Base-by-base conservation (phyloP, 2,329 filamentous ascomycete genomes). In the Gyromitra esculenta region DNA sequence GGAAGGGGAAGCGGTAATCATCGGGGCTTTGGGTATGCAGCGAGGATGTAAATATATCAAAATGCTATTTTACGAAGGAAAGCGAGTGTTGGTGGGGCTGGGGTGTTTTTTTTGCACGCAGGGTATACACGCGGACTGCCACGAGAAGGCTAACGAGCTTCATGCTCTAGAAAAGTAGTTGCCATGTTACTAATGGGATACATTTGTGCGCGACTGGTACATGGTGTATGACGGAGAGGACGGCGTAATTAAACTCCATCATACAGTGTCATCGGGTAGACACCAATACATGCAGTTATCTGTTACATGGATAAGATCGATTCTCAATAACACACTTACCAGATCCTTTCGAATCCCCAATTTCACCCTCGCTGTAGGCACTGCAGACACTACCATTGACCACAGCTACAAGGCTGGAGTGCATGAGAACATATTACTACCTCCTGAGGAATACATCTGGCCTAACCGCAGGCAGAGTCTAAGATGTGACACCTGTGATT, bases 1-100 rank as follows among this genome's bases (percentile, higher is more conserved):
- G 86, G 80, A 80, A 80, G 43, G 77, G 77, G 64, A 80, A 81
- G 63, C 77, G 76, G 57, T 80, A 78, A 64, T n/a, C 25, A 25
- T 21, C n/a, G 18, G 25, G 8, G 31, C n/a, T 57, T 39, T 25
- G 18, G 11, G 9, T 21, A 21, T 11, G 9, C 0, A 11, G 5
- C 9, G 9, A 25, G 50, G 54, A 37, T 57, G 54, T 57, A 57
- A 37, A 57, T 57, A 39, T 57, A 57, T 37, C 54, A 57, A 57
- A 39, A 37, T 37, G 9, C 37, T 18, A 6, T 9, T 57, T 57
- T 18, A 31, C 25, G 25, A 31, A 31, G 1, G 31, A 15, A 7
- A 13, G 21, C 6, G 9, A 57, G 35, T 11, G 35, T 15, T 1
- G 52, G 13, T 31, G 25, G 9, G 21, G 15, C 35, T 57, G 9